Evolutionary conservation across 2,329 filamentous ascomycete genomes (phyloP), one percentile per base, ranked within the genome.

Genomic region (Stagonosporopsis rhizophila): DNA sequence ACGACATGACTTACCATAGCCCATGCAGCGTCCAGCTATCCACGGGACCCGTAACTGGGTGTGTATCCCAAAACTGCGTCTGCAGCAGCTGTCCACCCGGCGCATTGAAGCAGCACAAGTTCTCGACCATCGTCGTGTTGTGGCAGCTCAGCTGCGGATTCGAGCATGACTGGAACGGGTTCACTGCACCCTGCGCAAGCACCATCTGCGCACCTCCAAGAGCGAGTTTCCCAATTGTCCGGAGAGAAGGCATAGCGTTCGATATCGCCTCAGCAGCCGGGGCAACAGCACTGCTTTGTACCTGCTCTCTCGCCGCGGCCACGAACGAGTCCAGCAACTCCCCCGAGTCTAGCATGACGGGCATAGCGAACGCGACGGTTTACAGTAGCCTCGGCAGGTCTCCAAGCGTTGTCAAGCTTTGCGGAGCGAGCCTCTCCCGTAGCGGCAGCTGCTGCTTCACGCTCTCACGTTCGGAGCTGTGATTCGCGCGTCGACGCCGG

Each of bases 31-130:
- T 91, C 89, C 89, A 93, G 6, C 85, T 87, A 69, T 91, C 83
- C 45, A 75, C 76, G 2, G 89, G 89, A 0, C 90, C 89, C 4
- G 85, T 83, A 1, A 82, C 78, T 1, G 88, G 88, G 55, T 83
- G 71, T 0, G 85, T 83, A 68, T 92, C 89, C 89, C 89, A 92
- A 77, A 92, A 92, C 66, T 92, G 89, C 2, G 90, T 92, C 73
- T 86, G 85, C 4, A 92, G 81, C 40, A 92, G 77, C 59, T 90
- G 84, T 7, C 90, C 90, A 4, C 88, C 86, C 0, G 89, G 89
- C 20, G 85, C 81, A 68, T 89, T 89, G 78, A 91, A 89, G 76
- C 90, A 92, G 78, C 90, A 92, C 6, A 87, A 83, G 67, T 92
- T 81, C 46, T 81, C 72, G n/a, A 85, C 82, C 7, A 77, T 75